A percentile compares a stretch with the other conserved stretches of the same genome.
phyloP scores from a whole-genome alignment of 805 yeast genomes.

The Brettanomyces nanus region DNA sequence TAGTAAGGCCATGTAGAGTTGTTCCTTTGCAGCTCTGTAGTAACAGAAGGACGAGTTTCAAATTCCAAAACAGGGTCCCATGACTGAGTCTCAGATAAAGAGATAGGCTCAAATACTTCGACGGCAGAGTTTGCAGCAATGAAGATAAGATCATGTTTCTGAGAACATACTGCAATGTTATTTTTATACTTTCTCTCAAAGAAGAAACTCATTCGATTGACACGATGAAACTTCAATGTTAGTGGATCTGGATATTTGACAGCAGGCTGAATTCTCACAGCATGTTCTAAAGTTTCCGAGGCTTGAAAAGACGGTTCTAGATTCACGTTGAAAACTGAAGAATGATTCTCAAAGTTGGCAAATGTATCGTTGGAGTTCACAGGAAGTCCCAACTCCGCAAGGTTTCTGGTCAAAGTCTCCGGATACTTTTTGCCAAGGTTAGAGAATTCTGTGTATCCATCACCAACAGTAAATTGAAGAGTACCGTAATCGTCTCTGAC shows the following conservation, averaged over 20 bases:
- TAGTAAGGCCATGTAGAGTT: constrained; percentile 38
- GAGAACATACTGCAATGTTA: constrained; percentile 26
- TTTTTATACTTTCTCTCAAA: constrained; percentile 32
- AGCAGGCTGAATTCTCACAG: constrained; percentile 27
- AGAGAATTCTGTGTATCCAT: neutral
- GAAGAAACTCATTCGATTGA: constrained; percentile 16
- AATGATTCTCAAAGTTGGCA: constrained; percentile 26
- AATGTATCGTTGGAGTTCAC: constrained; percentile 25
- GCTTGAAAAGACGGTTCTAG: constrained; percentile 10
- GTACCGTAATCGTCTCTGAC: neutral
- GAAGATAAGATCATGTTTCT: constrained; percentile 11
- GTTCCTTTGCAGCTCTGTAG: constrained; percentile 31
- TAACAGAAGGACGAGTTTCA: constrained; percentile 34
- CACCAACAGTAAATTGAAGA: neutral
- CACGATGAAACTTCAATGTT: constrained; percentile 10
- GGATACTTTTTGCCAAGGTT: neutral
- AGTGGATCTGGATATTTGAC: constrained; percentile 29
- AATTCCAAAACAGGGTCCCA: constrained; percentile 21
- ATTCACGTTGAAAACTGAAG: constrained; percentile 8
- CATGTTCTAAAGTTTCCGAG: constrained; percentile 15
- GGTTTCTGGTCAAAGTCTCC: neutral
- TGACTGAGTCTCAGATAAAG: constrained; percentile 9
- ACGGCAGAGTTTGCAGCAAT: constrained; percentile 1
- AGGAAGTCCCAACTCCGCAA: constrained; percentile 15
- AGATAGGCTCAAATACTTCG: constrained; percentile 8